A percentile compares a stretch with the other conserved stretches of the same genome.
Conservation (phyloP, 352 stramenopile genomes). For the Globisporangium barbulae region DNA sequence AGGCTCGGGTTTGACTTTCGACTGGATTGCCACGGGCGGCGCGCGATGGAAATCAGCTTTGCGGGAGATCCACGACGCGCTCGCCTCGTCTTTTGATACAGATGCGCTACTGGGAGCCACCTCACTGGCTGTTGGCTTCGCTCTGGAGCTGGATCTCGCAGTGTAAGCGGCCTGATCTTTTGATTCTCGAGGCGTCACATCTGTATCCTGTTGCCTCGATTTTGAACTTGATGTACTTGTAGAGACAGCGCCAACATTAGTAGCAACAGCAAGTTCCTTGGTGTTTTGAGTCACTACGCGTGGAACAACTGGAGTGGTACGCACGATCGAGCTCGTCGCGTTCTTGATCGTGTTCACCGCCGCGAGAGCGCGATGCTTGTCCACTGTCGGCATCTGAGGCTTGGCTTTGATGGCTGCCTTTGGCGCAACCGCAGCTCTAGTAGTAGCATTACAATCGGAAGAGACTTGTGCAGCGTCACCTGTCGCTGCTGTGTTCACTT, state of each 20-base stretch:
- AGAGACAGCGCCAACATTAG: too few relatives aligned
- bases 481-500: background rate
- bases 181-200: background rate
- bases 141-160: background rate
- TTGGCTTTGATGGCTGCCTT: background rate
- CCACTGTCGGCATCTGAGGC: background rate
- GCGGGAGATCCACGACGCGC: slow-evolving; percentile 8
- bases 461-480: background rate
- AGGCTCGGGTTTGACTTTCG: background rate
- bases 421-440: background rate
- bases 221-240: background rate
- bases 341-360: background rate
- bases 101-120: background rate
- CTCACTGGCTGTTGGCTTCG: background rate
- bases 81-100: background rate
- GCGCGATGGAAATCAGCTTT: slow-evolving; percentile 11
- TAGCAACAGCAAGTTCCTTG: background rate
- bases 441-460: background rate
- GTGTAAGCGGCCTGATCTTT: background rate
- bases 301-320: background rate
- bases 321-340: background rate
- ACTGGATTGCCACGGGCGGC: background rate
- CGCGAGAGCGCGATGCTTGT: background rate
- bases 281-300: background rate
- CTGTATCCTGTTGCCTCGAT: background rate